phyloP scores from a whole-genome alignment of 2,329 filamentous ascomycete genomes.

The Paramyrothecium roridum region DNA sequence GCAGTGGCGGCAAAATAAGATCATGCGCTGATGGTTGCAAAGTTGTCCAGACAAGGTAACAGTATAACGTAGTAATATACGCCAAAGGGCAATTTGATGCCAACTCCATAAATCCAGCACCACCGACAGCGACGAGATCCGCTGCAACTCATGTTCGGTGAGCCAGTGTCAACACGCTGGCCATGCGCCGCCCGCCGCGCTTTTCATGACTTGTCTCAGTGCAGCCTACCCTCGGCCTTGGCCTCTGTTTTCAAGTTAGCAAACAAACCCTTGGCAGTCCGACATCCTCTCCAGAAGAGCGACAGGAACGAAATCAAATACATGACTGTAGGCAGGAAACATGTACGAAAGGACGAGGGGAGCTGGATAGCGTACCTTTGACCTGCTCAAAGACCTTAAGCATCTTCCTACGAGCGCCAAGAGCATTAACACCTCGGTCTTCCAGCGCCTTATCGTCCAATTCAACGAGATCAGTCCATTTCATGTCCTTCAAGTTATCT shows the following conservation, averaged over 20 bases:
- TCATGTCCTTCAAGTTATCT: constrained; percentile 94
- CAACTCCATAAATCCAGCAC: not conserved
- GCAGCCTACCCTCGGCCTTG: constrained; percentile 69
- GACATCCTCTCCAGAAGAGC: no score
- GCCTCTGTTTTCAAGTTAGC: constrained; percentile 31
- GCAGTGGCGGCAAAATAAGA: not conserved
- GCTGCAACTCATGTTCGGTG: not conserved
- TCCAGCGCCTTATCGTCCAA: constrained; percentile 92
- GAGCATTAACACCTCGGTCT: constrained; percentile 87
- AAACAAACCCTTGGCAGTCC: not conserved
- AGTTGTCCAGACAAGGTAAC: not conserved
- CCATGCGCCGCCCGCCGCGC: not conserved
- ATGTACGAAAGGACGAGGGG: not conserved
- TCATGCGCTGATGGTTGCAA: not conserved
- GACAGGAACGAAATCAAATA: no score
- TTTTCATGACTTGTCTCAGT: constrained; percentile 18
- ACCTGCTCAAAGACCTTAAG: constrained; percentile 99
- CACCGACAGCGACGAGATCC: not conserved
- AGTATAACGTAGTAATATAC: not conserved
- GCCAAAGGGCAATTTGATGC: not conserved
- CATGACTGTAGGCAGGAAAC: not conserved
- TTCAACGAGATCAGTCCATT: constrained; percentile 90
- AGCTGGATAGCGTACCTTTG: constrained; percentile 52
- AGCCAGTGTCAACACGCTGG: not conserved
- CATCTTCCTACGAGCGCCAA: constrained; percentile 96